phyloP scores from a whole-genome alignment of 176 grass and related monocot genomes.

The Carex littledalei region DNA sequence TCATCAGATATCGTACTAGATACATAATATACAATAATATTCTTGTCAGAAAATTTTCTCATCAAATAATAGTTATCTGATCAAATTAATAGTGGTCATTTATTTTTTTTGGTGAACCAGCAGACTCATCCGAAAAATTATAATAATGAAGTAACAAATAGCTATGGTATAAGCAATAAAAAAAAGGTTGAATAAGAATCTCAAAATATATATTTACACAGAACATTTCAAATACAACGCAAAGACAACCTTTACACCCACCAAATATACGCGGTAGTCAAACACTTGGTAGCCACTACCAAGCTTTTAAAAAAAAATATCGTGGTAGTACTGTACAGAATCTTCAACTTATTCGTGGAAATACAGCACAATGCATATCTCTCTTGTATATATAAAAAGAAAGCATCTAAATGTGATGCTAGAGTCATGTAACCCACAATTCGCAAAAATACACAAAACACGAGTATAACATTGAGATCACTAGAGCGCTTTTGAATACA shows the following conservation, averaged over 20 bases:
- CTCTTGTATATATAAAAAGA: neutral
- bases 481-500: neutral
- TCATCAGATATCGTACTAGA: too few species aligned
- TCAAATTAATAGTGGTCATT: too few species aligned
- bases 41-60: too few species aligned
- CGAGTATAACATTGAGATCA: neutral
- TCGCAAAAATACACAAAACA: neutral
- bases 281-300: too few species aligned
- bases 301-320: too few species aligned
- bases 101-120: too few species aligned
- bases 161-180: neutral
- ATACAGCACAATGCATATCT: neutral
- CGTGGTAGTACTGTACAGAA: neutral
- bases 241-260: neutral
- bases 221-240: neutral
- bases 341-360: neutral
- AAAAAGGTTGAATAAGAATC: neutral
- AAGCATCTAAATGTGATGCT: neutral
- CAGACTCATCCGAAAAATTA: neutral
- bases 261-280: neutral
- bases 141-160: neutral
- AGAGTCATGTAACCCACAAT: neutral
- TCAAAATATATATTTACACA: conserved; percentile 4
- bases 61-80: too few species aligned
- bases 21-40: too few species aligned